phyloP scores from a whole-genome alignment of 345 rosid genomes.

The Iberis pinnata region DNA sequence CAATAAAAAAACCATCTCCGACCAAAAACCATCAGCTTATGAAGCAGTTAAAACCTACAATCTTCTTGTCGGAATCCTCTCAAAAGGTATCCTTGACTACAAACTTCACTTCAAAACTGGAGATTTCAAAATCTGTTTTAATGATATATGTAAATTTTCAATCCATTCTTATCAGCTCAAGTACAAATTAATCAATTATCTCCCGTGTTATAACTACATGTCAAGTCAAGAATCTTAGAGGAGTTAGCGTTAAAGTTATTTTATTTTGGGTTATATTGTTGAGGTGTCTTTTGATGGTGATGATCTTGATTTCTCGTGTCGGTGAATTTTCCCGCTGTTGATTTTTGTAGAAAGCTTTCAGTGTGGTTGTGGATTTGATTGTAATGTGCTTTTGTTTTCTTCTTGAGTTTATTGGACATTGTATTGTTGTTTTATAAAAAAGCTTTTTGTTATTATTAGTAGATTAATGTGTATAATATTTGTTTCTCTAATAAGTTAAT shows the following conservation, averaged over 20 bases:
- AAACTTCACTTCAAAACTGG: conserved; percentile 49
- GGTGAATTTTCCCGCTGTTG: conserved; percentile 38
- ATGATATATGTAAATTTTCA: conserved; percentile 39
- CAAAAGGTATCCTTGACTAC: conserved; percentile 48
- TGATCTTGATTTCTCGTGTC: conserved; percentile 51
- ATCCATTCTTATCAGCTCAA: conserved; percentile 48
- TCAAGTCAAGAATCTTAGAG: conserved; percentile 42
- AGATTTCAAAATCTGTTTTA: conserved; percentile 38
- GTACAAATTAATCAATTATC: conserved; percentile 47
- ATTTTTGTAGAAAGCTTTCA: conserved; percentile 70
- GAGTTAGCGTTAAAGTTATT: conserved; percentile 48
- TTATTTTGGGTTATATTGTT: conserved; percentile 50
- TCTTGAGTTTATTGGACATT: conserved; percentile 1
- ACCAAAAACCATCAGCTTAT: conserved; percentile 37
- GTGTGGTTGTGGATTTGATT: conserved; percentile 81
- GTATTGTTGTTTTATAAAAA: too few species aligned
- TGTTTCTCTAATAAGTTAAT: too few species aligned
- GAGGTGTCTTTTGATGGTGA: conserved; percentile 39
- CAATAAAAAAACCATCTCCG: conserved; percentile 7
- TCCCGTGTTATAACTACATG: conserved; percentile 40
- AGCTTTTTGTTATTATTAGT: too few species aligned
- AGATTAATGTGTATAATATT: too few species aligned
- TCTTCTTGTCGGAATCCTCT: conserved; percentile 61
- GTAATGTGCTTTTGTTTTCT: conserved; percentile 31
- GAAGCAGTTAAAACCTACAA: conserved; percentile 40